Conservation (phyloP, 1,284 basidiomycete species). For the Pseudozyma thailandica region DNA sequence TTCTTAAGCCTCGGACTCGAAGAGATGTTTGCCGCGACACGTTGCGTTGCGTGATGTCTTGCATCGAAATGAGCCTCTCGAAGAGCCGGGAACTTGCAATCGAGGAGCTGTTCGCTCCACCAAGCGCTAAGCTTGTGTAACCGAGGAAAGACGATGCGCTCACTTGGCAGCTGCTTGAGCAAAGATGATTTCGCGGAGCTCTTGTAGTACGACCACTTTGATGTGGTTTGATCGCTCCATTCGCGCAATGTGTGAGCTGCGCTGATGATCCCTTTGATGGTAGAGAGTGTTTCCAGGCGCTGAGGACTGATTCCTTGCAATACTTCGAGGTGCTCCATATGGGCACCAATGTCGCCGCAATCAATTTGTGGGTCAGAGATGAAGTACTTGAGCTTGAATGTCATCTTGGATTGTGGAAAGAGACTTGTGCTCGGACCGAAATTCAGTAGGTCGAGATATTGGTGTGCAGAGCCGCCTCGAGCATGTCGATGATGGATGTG, state of each 20-base stretch:
- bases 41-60: neutral
- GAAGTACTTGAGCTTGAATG: constrained; percentile 5
- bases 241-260: constrained; percentile 7
- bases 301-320: neutral
- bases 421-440: neutral
- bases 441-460: neutral
- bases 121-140: constrained; percentile 3
- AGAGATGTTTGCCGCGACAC: neutral
- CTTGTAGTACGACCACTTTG: neutral
- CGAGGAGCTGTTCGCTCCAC: neutral
- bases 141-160: neutral
- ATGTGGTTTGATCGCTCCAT: constrained; percentile 2
- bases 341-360: constrained; percentile 4
- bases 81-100: constrained; percentile 3
- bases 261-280: neutral
- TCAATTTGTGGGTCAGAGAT: neutral
- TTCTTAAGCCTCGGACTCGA: neutral
- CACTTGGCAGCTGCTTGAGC: neutral
- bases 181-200: too few relatives aligned
- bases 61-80: constrained; percentile 3
- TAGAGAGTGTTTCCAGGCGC: neutral
- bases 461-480: too few relatives aligned
- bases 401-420: neutral
- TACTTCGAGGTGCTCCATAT: constrained; percentile 6
- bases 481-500: constrained; percentile 1